Evolutionary conservation across 192 early-diverging fungal genomes (phyloP), one percentile per base, ranked within the genome.

Genomic region (Paraglomus brasilianum): DNA sequence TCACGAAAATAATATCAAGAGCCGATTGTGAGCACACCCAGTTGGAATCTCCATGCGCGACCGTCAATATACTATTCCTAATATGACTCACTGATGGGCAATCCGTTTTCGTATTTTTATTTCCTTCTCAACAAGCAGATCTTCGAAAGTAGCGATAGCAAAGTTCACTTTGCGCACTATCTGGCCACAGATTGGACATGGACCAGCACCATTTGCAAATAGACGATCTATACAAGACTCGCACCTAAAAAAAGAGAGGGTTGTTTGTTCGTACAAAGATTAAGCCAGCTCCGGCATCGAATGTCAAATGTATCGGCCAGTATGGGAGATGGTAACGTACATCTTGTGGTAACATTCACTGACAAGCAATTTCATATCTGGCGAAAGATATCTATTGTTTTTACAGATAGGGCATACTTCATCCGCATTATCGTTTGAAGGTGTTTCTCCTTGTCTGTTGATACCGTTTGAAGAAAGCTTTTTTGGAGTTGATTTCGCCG

Each of bases 321-420:
- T 9, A 19, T 7, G 38, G 24, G 5, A 9, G 48, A n/a, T 13
- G 51, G 5, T 30, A 21, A n/a, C 80, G 42, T 80, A 91, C 93
- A 98, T 92, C 75, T 91, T 94, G 83, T 98, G 95, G 76, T 93
- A 95, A 77, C 96, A 98, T 10, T 92, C 92, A 42, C 90, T 88
- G 21, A 95, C 94, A n/a, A 95, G 81, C 39, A 98, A 84, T 74
- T 87, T 90, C 83, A 98, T 87, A 66, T 83, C 83, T 22, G 88
- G 88, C 63, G 91, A 93, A 45, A 98, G 81, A 77, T 95, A 97
- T 70, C 90, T 83, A 52, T 89, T 86, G 58, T 87, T 90, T 66
- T 89, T 87, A 77, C 94, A 98, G 17, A 95, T 88, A 40, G 89
- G 91, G 46, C 91, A 93, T 22, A 72, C 66, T 38, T 80, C 78